phyloP scores from a whole-genome alignment of 345 rosid species.

The Murraya koenigii region DNA sequence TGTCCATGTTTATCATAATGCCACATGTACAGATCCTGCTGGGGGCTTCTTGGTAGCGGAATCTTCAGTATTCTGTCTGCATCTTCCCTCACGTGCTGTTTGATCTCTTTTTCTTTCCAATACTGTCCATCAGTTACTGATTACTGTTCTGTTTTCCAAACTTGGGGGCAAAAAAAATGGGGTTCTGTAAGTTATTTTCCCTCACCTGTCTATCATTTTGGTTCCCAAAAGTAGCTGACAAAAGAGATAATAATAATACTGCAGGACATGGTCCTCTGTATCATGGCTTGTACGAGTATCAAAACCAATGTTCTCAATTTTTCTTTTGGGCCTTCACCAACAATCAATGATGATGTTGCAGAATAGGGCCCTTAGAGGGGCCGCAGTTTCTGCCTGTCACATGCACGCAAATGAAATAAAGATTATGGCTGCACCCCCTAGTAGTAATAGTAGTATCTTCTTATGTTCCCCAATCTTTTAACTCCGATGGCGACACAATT shows the following conservation, averaged over 20 bases:
- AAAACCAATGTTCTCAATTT: not conserved
- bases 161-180: too few relatives aligned
- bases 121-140: too few relatives aligned
- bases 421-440: constrained; percentile 11
- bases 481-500: constrained; percentile 4
- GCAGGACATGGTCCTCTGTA: not conserved
- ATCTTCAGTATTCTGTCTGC: too few relatives aligned
- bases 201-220: not conserved
- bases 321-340: not conserved
- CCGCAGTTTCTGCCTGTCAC: not conserved
- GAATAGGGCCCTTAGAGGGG: not conserved
- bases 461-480: not conserved
- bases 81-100: too few relatives aligned
- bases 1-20: too few relatives aligned
- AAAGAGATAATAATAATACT: not conserved
- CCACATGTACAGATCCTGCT: too few relatives aligned
- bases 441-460: not conserved
- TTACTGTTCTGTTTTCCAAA: too few relatives aligned
- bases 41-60: too few relatives aligned
- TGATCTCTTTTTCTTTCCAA: too few relatives aligned
- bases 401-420: not conserved
- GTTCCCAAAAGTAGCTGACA: not conserved
- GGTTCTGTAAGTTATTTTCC: not conserved
- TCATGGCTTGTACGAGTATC: not conserved
- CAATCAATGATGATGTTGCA: constrained; percentile 17